phyloP scores from a whole-genome alignment of 2,329 filamentous ascomycete genomes.

The Colletotrichum gigasporum region DNA sequence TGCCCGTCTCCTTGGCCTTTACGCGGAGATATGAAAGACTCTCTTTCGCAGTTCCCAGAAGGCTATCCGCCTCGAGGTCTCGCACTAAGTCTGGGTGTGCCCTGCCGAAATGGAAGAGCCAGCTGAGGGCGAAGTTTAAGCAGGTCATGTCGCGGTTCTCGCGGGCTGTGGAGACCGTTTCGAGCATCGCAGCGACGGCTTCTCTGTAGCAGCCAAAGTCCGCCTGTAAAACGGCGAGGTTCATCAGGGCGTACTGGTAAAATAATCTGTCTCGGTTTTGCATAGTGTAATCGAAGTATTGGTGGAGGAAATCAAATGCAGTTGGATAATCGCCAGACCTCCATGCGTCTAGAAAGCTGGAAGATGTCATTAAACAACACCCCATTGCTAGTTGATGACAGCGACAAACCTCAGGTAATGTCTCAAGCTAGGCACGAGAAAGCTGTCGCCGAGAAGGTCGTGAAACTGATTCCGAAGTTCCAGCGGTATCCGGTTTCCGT shows the following conservation, averaged over 20 bases:
- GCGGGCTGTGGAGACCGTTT: conserved; percentile 92
- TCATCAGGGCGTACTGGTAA: conserved; percentile 95
- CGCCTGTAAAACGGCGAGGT: conserved; percentile 90
- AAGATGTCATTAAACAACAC: conserved; percentile 23
- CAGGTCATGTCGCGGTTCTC: conserved; percentile 94
- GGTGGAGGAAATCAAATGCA: conserved; percentile 89
- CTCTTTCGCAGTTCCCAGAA: conserved; percentile 82
- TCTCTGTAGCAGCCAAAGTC: conserved; percentile 94
- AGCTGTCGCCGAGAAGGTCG: conserved; percentile 72
- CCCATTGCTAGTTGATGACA: background rate
- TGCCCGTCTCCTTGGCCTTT: conserved; percentile 86
- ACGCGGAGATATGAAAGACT: conserved; percentile 84
- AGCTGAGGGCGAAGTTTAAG: conserved; percentile 93
- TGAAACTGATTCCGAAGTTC: conserved; percentile 78
- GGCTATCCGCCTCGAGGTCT: conserved; percentile 74
- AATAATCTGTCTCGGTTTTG: conserved; percentile 83
- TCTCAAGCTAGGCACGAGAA: conserved; percentile 75
- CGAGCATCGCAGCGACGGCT: conserved; percentile 92
- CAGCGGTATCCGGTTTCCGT: conserved; percentile 80
- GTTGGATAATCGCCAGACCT: conserved; percentile 88
- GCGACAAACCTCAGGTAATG: conserved; percentile 75
- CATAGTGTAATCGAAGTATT: conserved; percentile 97
- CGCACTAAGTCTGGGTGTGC: conserved; percentile 81
- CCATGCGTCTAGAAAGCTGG: conserved; percentile 90
- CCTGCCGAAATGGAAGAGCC: conserved; percentile 94